Conservation (phyloP, 257 asterid species). For the Penstemon newberryi region DNA sequence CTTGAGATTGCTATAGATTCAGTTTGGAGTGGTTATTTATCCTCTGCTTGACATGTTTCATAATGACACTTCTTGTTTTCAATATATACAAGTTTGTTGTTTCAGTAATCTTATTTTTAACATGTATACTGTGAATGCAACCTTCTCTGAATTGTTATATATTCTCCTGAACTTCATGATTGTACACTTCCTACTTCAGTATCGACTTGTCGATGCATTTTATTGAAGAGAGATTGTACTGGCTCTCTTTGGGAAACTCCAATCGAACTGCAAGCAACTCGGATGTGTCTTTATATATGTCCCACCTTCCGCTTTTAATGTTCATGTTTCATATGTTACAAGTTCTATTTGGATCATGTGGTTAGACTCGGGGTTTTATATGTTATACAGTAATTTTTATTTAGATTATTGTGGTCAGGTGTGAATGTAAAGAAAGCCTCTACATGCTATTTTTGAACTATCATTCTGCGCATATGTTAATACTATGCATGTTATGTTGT, state of each 20-base stretch:
- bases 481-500: too few relatives aligned
- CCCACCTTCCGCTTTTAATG: neutral
- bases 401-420: too few relatives aligned
- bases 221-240: neutral
- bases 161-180: neutral
- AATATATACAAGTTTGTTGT: neutral
- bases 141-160: neutral
- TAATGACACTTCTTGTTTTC: neutral
- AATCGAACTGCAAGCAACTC: too few relatives aligned
- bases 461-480: too few relatives aligned
- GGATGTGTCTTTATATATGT: too few relatives aligned
- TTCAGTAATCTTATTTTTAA: constrained; percentile 3
- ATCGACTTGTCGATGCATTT: neutral
- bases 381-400: too few relatives aligned
- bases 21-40: neutral
- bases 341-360: too few relatives aligned
- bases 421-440: too few relatives aligned
- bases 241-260: too few relatives aligned
- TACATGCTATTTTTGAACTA: too few relatives aligned
- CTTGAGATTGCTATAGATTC: constrained; percentile 8
- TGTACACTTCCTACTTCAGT: neutral
- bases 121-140: neutral
- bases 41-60: neutral
- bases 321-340: neutral
- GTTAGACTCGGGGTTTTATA: too few relatives aligned